These are phyloP conservation scores for Paraphaeosphaeria minitans DNA, from an alignment of 2,329 filamentous ascomycete species.

Conservation along the genomic window DNA sequence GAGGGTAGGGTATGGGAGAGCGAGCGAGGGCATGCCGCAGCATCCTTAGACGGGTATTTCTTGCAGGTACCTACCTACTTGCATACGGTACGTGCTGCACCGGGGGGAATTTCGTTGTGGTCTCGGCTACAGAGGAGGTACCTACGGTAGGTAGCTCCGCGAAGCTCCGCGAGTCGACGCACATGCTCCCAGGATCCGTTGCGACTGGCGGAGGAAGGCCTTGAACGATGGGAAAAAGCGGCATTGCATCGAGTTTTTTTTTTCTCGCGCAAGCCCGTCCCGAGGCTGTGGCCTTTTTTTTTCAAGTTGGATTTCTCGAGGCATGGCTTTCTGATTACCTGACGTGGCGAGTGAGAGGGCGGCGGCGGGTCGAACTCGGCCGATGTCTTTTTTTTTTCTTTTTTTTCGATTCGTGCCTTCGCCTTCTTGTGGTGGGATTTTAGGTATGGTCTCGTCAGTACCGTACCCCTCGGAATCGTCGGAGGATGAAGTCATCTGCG, in stretches of 20 bases:
- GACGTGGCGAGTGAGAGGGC: not conserved
- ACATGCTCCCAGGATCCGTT: not conserved
- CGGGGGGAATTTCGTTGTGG: slow-evolving; percentile 1
- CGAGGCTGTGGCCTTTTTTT: slow-evolving; percentile 1
- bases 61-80: slow-evolving; percentile 7
- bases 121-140: not conserved
- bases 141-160: too few relatives aligned
- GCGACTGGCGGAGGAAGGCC: too few relatives aligned
- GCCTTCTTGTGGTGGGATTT: not conserved
- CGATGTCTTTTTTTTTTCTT: too few relatives aligned
- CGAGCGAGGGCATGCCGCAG: not conserved
- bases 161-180: not conserved
- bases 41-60: slow-evolving; percentile 6
- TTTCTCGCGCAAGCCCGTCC: slow-evolving; percentile 1
- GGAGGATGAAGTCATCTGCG: not conserved
- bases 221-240: not conserved
- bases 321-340: slow-evolving; percentile 7
- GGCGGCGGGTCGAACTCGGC: too few relatives aligned
- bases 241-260: not conserved
- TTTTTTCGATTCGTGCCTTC: too few relatives aligned
- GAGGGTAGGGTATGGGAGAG: not conserved
- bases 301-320: too few relatives aligned
- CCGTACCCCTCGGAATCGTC: slow-evolving; percentile 4
- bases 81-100: too few relatives aligned
- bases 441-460: not conserved